Evolutionary conservation across 495 filamentous ascomycete genomes (phyloP).

Genomic region (Chaetomium fimeti): DNA sequence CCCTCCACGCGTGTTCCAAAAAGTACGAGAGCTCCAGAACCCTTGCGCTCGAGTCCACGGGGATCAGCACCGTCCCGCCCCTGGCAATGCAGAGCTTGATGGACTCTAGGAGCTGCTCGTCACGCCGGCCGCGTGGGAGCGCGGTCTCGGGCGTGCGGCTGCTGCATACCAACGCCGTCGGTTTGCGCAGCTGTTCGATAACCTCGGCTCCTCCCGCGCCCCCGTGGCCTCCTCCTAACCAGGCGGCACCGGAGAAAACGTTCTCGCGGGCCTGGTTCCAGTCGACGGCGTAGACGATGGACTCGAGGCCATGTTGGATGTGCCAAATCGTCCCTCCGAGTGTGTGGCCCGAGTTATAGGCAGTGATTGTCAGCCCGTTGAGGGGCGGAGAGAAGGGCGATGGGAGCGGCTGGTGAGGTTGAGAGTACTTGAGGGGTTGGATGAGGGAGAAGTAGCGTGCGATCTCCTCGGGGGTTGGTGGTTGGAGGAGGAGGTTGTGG

Average conservation of each 20-base stretch:
- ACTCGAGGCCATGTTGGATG: slow-evolving; percentile 94
- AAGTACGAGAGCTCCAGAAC: slow-evolving; percentile 92
- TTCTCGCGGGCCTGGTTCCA: slow-evolving; percentile 97
- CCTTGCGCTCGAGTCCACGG: slow-evolving; percentile 89
- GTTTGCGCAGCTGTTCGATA: slow-evolving; percentile 87
- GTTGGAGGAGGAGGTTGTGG: slow-evolving; percentile 68
- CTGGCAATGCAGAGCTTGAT: slow-evolving; percentile 72
- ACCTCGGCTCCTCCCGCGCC: slow-evolving; percentile 73
- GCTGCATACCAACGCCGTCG: slow-evolving; percentile 89
- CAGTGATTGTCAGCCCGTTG: slow-evolving; percentile 91
- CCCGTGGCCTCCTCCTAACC: slow-evolving; percentile 77
- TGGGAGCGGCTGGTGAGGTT: slow-evolving; percentile 82
- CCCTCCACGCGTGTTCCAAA: slow-evolving; percentile 85
- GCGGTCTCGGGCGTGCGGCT: slow-evolving; percentile 72
- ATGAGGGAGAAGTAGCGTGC: slow-evolving; percentile 90
- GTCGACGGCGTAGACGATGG: slow-evolving; percentile 94
- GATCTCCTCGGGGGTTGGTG: slow-evolving; percentile 84
- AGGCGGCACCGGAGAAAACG: slow-evolving; percentile 87
- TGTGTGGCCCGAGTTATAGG: slow-evolving; percentile 94
- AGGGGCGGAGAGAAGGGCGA: slow-evolving; percentile 85
- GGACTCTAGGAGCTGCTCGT: slow-evolving; percentile 79
- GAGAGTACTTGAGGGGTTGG: slow-evolving; percentile 92
- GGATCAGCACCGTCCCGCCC: slow-evolving; percentile 92
- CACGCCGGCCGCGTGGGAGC: slow-evolving; percentile 69
- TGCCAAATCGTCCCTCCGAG: slow-evolving; percentile 98